These are phyloP conservation scores for Aspergillus sp. DNA, from an alignment of 2,329 filamentous ascomycete genomes.

Conservation along the genomic window DNA sequence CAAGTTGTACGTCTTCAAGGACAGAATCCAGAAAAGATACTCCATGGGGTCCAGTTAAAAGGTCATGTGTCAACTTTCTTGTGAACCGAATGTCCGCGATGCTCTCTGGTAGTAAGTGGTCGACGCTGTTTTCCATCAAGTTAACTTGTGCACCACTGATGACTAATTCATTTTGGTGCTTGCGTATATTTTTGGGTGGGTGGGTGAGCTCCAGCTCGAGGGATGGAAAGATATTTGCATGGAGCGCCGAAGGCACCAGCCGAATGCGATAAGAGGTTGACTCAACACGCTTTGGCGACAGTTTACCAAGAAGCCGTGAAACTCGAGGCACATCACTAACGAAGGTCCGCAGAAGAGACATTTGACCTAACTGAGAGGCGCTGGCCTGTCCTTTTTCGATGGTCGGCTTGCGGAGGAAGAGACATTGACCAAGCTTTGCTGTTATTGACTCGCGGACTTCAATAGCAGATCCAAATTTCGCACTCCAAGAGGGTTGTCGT, in stretches of 20 bases:
- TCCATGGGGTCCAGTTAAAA: slow-evolving; percentile 18
- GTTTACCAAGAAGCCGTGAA: slow-evolving; percentile 30
- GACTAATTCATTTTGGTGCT: slow-evolving; percentile 12
- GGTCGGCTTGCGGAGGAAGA: slow-evolving; percentile 32
- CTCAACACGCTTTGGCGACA: slow-evolving; percentile 19
- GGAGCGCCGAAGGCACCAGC: slow-evolving; percentile 31
- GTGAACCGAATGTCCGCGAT: slow-evolving; percentile 41
- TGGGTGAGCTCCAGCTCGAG: slow-evolving; percentile 33
- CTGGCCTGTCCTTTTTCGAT: slow-evolving; percentile 23
- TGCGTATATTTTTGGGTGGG: background rate
- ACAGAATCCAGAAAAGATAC: slow-evolving; percentile 21
- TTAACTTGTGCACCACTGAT: slow-evolving; percentile 33
- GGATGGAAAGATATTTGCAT: slow-evolving; percentile 27
- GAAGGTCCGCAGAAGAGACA: slow-evolving; percentile 34
- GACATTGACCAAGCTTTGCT: slow-evolving; percentile 39
- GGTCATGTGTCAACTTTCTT: slow-evolving; percentile 30
- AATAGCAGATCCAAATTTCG: background rate
- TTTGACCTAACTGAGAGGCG: slow-evolving; percentile 31
- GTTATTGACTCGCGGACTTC: slow-evolving; percentile 34
- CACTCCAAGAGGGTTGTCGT: slow-evolving; percentile 3
- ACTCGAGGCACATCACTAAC: slow-evolving; percentile 34
- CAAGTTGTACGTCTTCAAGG: slow-evolving; percentile 18
- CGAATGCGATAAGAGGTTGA: slow-evolving; percentile 29
- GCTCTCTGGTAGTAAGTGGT: slow-evolving; percentile 42
- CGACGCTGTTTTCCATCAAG: slow-evolving; percentile 30